Base-by-base conservation (phyloP, 1,139 yeast species). In the Petasospora fabianii region DNA sequence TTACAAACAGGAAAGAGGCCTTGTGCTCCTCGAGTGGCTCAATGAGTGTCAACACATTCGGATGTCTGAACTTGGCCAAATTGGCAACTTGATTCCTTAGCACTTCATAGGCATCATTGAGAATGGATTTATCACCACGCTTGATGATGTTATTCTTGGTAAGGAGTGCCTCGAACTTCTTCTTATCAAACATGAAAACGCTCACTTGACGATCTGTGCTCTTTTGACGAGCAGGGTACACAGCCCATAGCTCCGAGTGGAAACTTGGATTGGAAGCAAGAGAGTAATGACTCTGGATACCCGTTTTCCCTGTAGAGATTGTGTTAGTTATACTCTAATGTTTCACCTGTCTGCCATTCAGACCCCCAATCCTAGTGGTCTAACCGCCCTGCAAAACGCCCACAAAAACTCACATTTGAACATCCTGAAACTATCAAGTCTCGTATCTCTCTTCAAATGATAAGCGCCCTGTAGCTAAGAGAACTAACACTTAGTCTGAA, bases 21-120 rank as follows among this genome's bases (percentile, higher is more conserved):
- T 84, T 81, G 24, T 92, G 85, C 52, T 88, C 96, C 58, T 92
- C 97, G 44, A 90, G 61, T 0, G 94, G 95, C 59, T 90, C 97
- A 35, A 84, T 76, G 9, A 92, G 71, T 5, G 90, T 80, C 34
- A 92, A 65, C 30, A 92, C 71, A 48, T 86, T 84, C 0, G 98
- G 97, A 57, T 92, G 98, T 49, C 87, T 83, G 49, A 90, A 67
- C 59, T 83, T 84, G 24, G 95, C 77, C 55, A 90, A 64, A 46
- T 83, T 82, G 22, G 77, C 67, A 3, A 88, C 83, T 53, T 87
- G 82, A 12, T 65, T 59, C 41, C 73, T 65, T 35, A 83, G 58
- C 26, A 74, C 61, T 18, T 67, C 71, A 41, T 67, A 73, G 1
- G 75, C 71, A 33, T 69, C 75, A 35, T 65, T 53, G 4, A 64